Evolutionary conservation across 73 alveolate species (phyloP).

Genomic region (Paramecium sexaurelia): DNA sequence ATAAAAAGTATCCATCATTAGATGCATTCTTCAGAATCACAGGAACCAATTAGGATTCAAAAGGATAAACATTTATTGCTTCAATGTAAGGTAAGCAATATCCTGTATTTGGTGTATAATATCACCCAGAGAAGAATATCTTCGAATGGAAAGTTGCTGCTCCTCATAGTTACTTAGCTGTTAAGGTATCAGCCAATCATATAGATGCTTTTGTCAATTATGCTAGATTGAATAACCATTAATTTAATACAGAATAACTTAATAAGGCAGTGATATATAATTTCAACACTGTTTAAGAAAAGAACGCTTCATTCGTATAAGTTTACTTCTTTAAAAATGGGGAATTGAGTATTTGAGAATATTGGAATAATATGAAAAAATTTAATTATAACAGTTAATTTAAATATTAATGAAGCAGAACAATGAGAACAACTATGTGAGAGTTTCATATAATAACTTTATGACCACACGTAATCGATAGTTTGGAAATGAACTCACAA

Average conservation of each 20-base stretch:
- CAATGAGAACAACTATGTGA: conserved; percentile 7
- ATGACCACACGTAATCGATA: not conserved
- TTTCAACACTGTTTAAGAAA: conserved; percentile 1
- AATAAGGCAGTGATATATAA: not conserved
- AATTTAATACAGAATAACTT: not conserved
- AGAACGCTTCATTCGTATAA: not conserved
- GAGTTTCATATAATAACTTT: not conserved
- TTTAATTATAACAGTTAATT: not conserved
- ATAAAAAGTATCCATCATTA: not conserved
- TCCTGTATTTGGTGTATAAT: conserved; percentile 79
- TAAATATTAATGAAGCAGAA: conserved; percentile 11
- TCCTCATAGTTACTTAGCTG: conserved; percentile 64
- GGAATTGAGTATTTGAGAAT: not conserved
- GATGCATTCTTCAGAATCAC: not conserved
- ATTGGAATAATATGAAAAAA: not conserved
- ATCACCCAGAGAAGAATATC: conserved; percentile 83
- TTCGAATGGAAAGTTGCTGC: conserved; percentile 69
- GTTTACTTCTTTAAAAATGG: conserved; percentile 25
- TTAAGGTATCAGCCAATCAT: conserved; percentile 49
- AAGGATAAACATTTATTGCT: conserved; percentile 35
- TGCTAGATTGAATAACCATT: conserved; percentile 59
- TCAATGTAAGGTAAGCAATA: conserved; percentile 70
- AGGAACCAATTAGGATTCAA: not conserved
- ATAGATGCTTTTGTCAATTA: conserved; percentile 61
- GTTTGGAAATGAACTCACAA: conserved; percentile 25